A percentile compares a stretch with the other conserved stretches of the same genome.
phyloP scores from a whole-genome alignment of 257 asterid species.

The Nicotiana sylvestris region DNA sequence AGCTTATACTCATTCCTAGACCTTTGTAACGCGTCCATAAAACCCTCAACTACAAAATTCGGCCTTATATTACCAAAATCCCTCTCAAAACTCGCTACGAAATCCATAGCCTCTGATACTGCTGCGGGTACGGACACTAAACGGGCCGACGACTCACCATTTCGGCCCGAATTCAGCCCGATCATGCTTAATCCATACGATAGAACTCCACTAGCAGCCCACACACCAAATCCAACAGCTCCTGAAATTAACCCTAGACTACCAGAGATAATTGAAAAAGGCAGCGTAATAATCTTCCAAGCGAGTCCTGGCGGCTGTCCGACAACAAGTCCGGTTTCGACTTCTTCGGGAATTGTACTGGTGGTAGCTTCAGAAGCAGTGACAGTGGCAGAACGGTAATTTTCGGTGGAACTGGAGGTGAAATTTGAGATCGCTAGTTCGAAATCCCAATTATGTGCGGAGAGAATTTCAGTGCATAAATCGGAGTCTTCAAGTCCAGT shows the following conservation, averaged over 20 bases:
- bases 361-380: slow-evolving; percentile 12
- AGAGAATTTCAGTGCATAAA: slow-evolving; percentile 79
- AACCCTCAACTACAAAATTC: slow-evolving; percentile 72
- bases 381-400: slow-evolving; percentile 8
- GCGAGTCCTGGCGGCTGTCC: slow-evolving; percentile 72
- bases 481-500: slow-evolving; percentile 85
- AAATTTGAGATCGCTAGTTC: slow-evolving; percentile 76
- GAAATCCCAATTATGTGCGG: slow-evolving; percentile 96
- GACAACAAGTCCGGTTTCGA: slow-evolving; percentile 40
- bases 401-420: slow-evolving; percentile 27
- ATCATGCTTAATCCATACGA: slow-evolving; percentile 68
- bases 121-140: slow-evolving; percentile 60
- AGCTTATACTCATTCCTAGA: slow-evolving; percentile 80
- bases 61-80: slow-evolving; percentile 62
- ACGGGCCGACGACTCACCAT: slow-evolving; percentile 36
- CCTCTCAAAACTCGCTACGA: slow-evolving; percentile 62
- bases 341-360: neutral
- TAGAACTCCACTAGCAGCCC: slow-evolving; percentile 87
- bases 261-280: slow-evolving; percentile 77
- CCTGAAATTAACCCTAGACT: slow-evolving; percentile 79
- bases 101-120: slow-evolving; percentile 64
- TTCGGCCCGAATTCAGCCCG: slow-evolving; percentile 44
- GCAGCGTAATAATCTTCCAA: slow-evolving; percentile 80
- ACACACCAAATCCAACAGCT: slow-evolving; percentile 73
- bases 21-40: slow-evolving; percentile 95